A percentile compares a stretch with the other conserved stretches of the same genome.
These are phyloP conservation scores for Boletus subcaerulescens DNA, from an alignment of 768 basidiomycete genomes.

Conservation along the genomic window DNA sequence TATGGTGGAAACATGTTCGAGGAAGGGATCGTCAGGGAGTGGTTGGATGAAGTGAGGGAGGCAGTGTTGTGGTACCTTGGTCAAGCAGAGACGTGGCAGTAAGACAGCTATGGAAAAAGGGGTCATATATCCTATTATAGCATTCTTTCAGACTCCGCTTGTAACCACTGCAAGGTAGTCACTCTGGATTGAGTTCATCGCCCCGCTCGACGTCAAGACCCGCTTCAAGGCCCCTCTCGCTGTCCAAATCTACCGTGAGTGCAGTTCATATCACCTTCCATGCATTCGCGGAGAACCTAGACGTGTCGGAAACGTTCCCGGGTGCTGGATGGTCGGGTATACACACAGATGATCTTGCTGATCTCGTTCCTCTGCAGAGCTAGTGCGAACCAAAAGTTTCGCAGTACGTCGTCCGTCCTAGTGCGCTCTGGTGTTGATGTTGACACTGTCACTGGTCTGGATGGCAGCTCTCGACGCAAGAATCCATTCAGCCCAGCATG, in stretches of 20 bases:
- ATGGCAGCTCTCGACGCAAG: conserved; percentile 31
- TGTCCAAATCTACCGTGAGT: conserved; percentile 22
- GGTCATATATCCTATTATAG: conserved; percentile 15
- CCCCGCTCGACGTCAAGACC: conserved; percentile 39
- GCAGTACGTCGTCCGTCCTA: conserved; percentile 32
- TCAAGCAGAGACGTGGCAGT: too few species aligned
- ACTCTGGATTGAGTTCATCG: conserved; percentile 20
- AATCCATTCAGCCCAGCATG: conserved; percentile 58
- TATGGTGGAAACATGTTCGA: conserved; percentile 49
- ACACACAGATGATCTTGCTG: conserved; percentile 31
- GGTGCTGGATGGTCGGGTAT: conserved; percentile 34
- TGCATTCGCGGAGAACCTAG: conserved; percentile 5
- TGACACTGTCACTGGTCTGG: not conserved
- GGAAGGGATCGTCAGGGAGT: conserved; percentile 40
- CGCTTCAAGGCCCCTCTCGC: conserved; percentile 27
- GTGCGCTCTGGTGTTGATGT: not conserved
- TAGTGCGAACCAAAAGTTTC: conserved; percentile 33
- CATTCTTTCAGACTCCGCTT: conserved; percentile 24
- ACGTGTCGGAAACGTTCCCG: not conserved
- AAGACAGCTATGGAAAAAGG: too few species aligned
- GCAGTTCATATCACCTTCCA: not conserved
- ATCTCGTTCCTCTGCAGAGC: conserved; percentile 28
- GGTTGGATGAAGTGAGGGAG: conserved; percentile 43
- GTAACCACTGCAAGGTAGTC: not conserved
- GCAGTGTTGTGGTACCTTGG: conserved; percentile 35